Conservation (phyloP, 768 basidiomycete genomes). For the Rhizopogon vesiculosus region DNA sequence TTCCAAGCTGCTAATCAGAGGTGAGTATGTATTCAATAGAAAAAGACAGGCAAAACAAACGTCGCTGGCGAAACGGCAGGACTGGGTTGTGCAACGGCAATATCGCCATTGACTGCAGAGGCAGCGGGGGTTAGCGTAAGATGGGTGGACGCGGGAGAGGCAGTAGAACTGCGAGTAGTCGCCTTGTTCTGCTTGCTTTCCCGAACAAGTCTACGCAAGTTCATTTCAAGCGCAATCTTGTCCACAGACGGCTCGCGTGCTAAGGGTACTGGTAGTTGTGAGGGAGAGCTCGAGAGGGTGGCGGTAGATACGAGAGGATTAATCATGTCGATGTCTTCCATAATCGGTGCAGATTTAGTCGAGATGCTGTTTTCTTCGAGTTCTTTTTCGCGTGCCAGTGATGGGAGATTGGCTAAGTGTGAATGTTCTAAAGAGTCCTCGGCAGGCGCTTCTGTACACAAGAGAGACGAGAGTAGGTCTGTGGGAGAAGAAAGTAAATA, state of each 20-base stretch:
- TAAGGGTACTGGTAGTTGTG: neutral
- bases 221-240: slow-evolving; percentile 38
- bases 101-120: neutral
- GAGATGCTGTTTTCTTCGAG: slow-evolving; percentile 38
- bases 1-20: slow-evolving; percentile 28
- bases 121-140: neutral
- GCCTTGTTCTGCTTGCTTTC: slow-evolving; percentile 35
- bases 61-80: neutral
- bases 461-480: neutral
- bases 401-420: neutral
- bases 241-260: slow-evolving; percentile 4
- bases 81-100: neutral
- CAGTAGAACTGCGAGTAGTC: slow-evolving; percentile 25
- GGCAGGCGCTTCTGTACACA: neutral
- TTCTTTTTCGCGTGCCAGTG: slow-evolving; percentile 39
- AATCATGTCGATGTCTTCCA: neutral
- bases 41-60: neutral
- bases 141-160: neutral
- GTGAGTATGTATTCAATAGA: neutral
- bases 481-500: neutral
- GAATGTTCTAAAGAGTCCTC: neutral
- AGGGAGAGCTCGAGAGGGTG: neutral
- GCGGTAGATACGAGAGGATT: neutral
- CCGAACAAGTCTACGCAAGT: slow-evolving; percentile 17
- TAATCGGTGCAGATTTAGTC: slow-evolving; percentile 32